These are phyloP conservation scores for Alternaria atra DNA, from an alignment of 2,329 filamentous ascomycete species.

Conservation along the genomic window DNA sequence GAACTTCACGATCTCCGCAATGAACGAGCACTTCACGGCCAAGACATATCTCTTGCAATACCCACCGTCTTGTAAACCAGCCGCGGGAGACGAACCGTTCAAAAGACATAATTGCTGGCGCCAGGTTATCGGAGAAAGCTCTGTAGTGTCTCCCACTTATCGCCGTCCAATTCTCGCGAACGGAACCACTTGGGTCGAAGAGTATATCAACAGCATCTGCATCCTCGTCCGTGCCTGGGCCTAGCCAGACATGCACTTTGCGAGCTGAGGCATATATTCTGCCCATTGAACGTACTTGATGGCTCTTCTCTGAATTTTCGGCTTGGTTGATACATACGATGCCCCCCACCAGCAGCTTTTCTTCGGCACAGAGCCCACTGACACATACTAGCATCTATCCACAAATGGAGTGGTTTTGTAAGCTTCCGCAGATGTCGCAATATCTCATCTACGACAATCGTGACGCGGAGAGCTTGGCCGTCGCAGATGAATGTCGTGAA, in stretches of 20 bases:
- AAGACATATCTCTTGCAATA: background rate
- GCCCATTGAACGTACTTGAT: background rate
- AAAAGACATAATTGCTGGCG: too few species aligned
- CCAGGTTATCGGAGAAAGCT: too few species aligned
- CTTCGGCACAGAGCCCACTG: too few species aligned
- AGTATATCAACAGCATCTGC: too few species aligned
- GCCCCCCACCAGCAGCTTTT: too few species aligned
- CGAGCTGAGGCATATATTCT: background rate
- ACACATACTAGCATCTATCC: background rate
- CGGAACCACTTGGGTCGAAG: too few species aligned
- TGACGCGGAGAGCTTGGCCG: rapidly evolving
- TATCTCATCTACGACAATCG: rapidly evolving
- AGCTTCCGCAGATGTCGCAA: background rate
- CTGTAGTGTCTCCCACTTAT: too few species aligned
- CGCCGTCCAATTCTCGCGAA: too few species aligned
- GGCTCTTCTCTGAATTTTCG: rapidly evolving
- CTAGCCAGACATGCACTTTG: background rate
- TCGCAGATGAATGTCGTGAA: rapidly evolving
- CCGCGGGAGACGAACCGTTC: background rate
- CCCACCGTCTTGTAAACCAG: background rate
- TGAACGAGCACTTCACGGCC: background rate
- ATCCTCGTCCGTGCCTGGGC: background rate
- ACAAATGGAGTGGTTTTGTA: background rate
- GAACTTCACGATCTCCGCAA: background rate
- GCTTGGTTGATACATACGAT: background rate